Percentiles rank a stretch among this genome's conserved stretches.
Conservation (phyloP, 345 rosid species). For the Kernera saxatilis region DNA sequence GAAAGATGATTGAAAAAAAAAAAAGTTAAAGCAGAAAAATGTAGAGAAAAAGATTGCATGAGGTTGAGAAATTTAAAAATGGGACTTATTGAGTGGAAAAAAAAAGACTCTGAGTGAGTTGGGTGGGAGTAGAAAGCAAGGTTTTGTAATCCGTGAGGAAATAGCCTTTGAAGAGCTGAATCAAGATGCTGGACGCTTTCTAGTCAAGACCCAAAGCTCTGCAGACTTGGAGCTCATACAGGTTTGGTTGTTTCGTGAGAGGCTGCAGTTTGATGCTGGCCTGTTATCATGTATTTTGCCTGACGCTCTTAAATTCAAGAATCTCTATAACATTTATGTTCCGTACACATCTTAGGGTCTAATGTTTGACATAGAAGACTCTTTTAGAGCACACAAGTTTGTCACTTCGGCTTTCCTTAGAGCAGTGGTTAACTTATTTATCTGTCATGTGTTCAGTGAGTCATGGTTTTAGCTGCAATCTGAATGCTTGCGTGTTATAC, state of each 20-base stretch:
- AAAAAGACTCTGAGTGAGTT: neutral
- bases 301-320: neutral
- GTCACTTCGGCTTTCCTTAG: neutral
- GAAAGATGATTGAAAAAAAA: neutral
- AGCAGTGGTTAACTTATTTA: neutral
- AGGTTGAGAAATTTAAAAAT: neutral
- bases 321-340: no score
- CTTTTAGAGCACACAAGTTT: neutral
- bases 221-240: conserved; percentile 5
- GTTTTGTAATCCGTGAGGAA: neutral
- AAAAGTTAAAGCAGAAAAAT: neutral
- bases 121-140: conserved; percentile 8
- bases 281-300: neutral
- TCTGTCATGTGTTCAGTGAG: neutral
- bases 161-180: neutral
- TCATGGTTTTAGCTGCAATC: neutral
- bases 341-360: neutral
- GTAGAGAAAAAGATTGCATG: neutral
- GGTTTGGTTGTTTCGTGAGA: conserved; percentile 41
- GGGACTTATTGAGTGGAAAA: neutral
- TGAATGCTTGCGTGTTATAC: neutral
- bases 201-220: conserved; percentile 38
- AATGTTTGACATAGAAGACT: neutral
- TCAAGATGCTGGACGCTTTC: conserved; percentile 8
- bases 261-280: conserved; percentile 36